Conservation (phyloP, 345 rosid genomes). For the Citrus glauca region DNA sequence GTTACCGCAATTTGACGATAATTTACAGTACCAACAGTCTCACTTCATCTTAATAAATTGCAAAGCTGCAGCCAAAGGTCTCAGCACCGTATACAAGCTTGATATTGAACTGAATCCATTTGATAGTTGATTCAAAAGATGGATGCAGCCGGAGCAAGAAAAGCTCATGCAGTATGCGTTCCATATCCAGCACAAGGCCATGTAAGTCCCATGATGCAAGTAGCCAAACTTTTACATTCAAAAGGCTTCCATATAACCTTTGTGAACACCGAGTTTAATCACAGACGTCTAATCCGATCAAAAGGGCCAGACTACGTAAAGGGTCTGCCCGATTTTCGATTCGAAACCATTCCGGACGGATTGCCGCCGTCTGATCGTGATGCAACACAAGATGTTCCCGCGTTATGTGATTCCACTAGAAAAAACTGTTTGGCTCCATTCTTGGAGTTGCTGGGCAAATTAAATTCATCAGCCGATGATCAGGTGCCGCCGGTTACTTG, state of each 20-base stretch:
- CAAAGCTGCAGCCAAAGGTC: background rate
- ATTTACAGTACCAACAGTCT: background rate
- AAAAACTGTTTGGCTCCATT: slow-evolving; percentile 19
- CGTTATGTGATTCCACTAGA: too few relatives aligned
- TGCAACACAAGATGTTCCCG: too few relatives aligned
- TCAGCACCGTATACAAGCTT: background rate
- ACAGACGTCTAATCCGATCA: slow-evolving; percentile 14
- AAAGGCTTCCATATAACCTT: slow-evolving; percentile 25
- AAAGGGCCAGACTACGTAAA: slow-evolving; percentile 1
- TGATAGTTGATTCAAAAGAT: background rate
- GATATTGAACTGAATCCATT: too few relatives aligned
- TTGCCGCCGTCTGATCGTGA: slow-evolving; percentile 9
- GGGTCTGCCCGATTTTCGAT: slow-evolving; percentile 22
- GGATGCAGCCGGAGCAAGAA: background rate
- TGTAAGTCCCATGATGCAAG: slow-evolving; percentile 18
- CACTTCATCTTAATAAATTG: background rate
- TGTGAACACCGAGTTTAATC: slow-evolving; percentile 23
- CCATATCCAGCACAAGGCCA: slow-evolving; percentile 30
- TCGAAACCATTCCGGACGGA: slow-evolving; percentile 18
- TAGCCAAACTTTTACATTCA: slow-evolving; percentile 22
- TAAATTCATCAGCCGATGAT: slow-evolving; percentile 4
- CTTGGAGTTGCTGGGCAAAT: background rate
- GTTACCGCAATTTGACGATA: too few relatives aligned
- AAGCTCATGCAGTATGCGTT: slow-evolving; percentile 19
- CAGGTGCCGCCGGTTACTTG: background rate